Evolutionary conservation across 23 red algal genomes (phyloP).

Genomic region (Cyanidium caldarium): DNA sequence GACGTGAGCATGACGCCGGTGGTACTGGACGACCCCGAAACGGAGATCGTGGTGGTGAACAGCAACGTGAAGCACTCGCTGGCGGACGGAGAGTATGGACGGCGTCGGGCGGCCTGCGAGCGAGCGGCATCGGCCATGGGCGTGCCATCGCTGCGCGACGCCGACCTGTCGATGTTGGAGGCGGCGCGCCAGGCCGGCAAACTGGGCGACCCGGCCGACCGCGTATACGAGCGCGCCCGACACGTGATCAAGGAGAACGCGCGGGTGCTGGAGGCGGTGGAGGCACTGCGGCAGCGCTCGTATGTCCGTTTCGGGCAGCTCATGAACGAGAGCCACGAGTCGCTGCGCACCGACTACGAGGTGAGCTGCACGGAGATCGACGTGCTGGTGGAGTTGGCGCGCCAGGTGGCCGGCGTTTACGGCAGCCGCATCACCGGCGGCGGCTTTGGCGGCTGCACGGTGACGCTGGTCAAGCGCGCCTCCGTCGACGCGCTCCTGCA

Average conservation of each 20-base stretch:
- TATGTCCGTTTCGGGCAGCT: constrained; percentile 38
- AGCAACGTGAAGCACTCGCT: constrained; percentile 62
- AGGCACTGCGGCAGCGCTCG: constrained; percentile 29
- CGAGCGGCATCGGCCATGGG: constrained; percentile 46
- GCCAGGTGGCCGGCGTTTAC: constrained; percentile 65
- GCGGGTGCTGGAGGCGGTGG: constrained; percentile 40
- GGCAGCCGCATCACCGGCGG: constrained; percentile 85
- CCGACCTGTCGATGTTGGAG: constrained; percentile 6
- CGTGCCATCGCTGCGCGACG: constrained; percentile 60
- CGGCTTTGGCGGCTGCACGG: constrained; percentile 96
- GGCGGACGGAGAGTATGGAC: constrained; percentile 70
- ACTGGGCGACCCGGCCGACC: constrained; percentile 25
- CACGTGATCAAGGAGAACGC: constrained; percentile 82
- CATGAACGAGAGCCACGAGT: constrained; percentile 75
- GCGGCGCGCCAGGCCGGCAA: neutral
- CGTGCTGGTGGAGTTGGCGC: constrained; percentile 72
- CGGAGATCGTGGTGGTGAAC: constrained; percentile 73
- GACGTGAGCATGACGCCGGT: constrained; percentile 27
- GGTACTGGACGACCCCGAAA: constrained; percentile 56
- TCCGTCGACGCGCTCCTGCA: constrained; percentile 33
- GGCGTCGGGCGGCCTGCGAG: constrained; percentile 30
- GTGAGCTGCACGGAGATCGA: constrained; percentile 83
- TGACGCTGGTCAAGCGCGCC: constrained; percentile 50
- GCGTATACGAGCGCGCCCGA: constrained; percentile 38
- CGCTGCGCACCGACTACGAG: constrained; percentile 64